Evolutionary conservation across 305 asterid genomes (phyloP).

Genomic region (Fraxinus sp.): DNA sequence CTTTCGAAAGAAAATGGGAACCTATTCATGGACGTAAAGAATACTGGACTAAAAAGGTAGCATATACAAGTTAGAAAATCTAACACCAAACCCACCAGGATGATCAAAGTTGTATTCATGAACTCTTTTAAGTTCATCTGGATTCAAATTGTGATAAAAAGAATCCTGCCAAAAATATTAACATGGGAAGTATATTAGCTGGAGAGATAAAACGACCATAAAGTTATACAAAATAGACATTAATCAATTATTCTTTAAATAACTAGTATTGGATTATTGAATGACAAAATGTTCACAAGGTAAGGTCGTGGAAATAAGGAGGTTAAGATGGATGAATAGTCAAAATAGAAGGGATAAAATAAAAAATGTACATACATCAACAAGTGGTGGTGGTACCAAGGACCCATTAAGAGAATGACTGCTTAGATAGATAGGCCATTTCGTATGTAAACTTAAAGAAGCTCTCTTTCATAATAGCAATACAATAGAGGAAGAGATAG

Average conservation of each 20-base stretch:
- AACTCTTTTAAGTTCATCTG: conserved; percentile 49
- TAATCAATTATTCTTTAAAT: background rate
- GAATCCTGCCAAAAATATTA: conserved; percentile 41
- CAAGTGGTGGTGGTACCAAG: background rate
- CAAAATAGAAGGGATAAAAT: background rate
- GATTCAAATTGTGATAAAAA: conserved; percentile 43
- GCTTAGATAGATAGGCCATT: background rate
- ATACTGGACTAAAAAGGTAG: background rate
- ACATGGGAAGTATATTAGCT: conserved; percentile 3
- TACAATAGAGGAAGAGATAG: background rate
- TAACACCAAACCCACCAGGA: conserved; percentile 40
- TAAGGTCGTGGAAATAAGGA: background rate
- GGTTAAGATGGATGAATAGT: background rate
- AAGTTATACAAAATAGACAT: background rate
- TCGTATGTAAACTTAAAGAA: background rate
- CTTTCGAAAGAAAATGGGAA: background rate
- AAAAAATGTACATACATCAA: background rate
- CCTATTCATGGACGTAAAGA: background rate
- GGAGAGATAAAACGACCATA: background rate
- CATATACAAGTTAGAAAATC: background rate
- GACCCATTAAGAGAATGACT: background rate
- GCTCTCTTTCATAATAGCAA: background rate
- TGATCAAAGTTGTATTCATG: conserved; percentile 60
- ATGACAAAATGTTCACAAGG: background rate
- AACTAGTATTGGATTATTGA: background rate